Percentiles rank a stretch among this genome's conserved stretches.
These are phyloP conservation scores for Mycena latifolia DNA, from an alignment of 768 basidiomycete species.

Conservation along the genomic window DNA sequence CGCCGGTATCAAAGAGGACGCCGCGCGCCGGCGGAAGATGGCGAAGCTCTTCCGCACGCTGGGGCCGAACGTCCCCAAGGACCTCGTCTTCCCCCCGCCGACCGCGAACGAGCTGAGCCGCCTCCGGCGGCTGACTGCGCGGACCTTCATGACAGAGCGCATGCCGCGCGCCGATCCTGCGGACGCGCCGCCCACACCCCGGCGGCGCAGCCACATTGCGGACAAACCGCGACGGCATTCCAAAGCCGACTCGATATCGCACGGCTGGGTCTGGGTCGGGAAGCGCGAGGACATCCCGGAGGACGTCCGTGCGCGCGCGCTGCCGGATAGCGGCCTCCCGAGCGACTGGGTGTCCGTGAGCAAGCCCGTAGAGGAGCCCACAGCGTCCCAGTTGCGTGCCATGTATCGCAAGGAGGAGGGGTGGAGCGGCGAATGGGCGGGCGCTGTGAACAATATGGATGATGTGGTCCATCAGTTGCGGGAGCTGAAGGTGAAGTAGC, in stretches of 20 bases:
- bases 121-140: conserved; percentile 2
- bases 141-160: neutral
- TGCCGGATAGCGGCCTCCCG: conserved; percentile 3
- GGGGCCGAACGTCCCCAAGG: conserved; percentile 22
- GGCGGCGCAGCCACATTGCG: neutral
- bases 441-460: conserved; percentile 16
- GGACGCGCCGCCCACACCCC: neutral
- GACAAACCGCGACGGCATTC: neutral
- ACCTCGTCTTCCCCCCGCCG: conserved; percentile 26
- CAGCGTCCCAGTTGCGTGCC: neutral
- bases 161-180: neutral
- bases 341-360: conserved; percentile 1
- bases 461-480: conserved; percentile 11
- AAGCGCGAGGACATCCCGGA: conserved; percentile 14
- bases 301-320: conserved; percentile 6
- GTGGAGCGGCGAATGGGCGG: conserved; percentile 29
- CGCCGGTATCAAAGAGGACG: conserved; percentile 8
- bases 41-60: conserved; percentile 28
- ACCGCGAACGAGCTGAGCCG: neutral
- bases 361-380: neutral
- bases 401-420: conserved; percentile 17
- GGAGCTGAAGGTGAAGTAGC: conserved; percentile 7
- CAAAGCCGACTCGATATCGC: conserved; percentile 14
- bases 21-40: conserved; percentile 18
- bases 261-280: conserved; percentile 28